phyloP scores from a whole-genome alignment of 2,329 filamentous ascomycete species.

The Fusarium globosum region DNA sequence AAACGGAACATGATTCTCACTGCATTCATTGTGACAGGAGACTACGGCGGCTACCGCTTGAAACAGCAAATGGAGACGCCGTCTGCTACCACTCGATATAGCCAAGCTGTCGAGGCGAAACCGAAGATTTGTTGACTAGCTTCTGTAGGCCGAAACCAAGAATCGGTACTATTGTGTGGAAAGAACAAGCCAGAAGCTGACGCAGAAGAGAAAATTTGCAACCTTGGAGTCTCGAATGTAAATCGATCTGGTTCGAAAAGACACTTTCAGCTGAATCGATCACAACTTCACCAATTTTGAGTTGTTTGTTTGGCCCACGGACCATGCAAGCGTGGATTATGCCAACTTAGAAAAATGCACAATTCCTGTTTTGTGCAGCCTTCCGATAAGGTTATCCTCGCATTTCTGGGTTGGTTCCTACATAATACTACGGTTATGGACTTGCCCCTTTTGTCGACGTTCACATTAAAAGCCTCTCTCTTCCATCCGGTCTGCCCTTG shows the following conservation, averaged over 20 bases:
- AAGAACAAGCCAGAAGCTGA: background rate
- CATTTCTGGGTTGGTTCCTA: constrained; percentile 30
- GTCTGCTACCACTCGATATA: constrained; percentile 1
- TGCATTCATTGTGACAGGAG: background rate
- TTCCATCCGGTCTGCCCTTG: background rate
- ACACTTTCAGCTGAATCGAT: constrained; percentile 22
- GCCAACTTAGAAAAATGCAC: background rate
- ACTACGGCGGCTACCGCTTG: constrained; percentile 29
- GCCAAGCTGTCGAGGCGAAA: background rate
- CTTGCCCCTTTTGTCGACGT: constrained; percentile 29
- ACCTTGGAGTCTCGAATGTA: background rate
- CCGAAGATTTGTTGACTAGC: background rate
- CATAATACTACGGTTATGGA: constrained; percentile 16
- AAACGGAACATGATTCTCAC: constrained; percentile 1
- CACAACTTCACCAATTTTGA: background rate
- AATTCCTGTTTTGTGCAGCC: constrained; percentile 28
- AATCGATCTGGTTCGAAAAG: background rate
- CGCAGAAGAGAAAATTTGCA: background rate
- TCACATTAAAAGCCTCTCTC: constrained; percentile 4
- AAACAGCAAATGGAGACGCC: constrained; percentile 32
- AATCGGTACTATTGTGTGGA: background rate
- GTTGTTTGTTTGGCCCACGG: background rate
- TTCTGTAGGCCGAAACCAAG: background rate
- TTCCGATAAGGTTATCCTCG: constrained; percentile 25
- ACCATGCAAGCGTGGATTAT: background rate